Evolutionary conservation across 148 eudicot species (phyloP).

Genomic region (Fagopyrum esculentum): DNA sequence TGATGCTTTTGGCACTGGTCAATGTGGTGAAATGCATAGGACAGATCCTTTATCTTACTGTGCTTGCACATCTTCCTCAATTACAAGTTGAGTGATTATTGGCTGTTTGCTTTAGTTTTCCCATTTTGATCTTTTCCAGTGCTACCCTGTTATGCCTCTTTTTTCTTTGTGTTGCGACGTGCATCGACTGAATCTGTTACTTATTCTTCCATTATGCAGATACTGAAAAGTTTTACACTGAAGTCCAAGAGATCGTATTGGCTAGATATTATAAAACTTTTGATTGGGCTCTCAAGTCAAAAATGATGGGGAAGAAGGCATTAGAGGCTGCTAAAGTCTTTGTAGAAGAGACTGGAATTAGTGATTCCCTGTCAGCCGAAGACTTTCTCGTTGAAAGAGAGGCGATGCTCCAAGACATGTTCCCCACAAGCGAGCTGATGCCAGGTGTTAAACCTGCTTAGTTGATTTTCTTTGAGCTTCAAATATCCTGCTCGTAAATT

Average conservation of each 20-base stretch:
- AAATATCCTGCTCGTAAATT: not conserved
- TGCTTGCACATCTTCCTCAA: not conserved
- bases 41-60: not conserved
- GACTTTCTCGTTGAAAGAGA: conserved; percentile 88
- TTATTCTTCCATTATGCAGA: conserved; percentile 36
- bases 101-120: not conserved
- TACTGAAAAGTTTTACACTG: conserved; percentile 85
- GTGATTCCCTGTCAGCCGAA: conserved; percentile 76
- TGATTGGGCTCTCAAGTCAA: conserved; percentile 96
- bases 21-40: not conserved
- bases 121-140: not conserved
- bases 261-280: conserved; percentile 85
- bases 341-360: conserved; percentile 85
- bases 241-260: conserved; percentile 82
- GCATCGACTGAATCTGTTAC: not conserved
- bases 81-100: not conserved
- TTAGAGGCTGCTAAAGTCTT: conserved; percentile 87
- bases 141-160: not conserved
- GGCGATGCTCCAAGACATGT: conserved; percentile 61
- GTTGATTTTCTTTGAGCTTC: not conserved
- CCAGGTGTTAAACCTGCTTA: conserved; percentile 49
- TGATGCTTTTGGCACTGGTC: not conserved
- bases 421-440: conserved; percentile 87
- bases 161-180: not conserved
- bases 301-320: conserved; percentile 98